Conservation (phyloP, 139 green algal genomes). For the Astrephomene gubernaculifera region DNA sequence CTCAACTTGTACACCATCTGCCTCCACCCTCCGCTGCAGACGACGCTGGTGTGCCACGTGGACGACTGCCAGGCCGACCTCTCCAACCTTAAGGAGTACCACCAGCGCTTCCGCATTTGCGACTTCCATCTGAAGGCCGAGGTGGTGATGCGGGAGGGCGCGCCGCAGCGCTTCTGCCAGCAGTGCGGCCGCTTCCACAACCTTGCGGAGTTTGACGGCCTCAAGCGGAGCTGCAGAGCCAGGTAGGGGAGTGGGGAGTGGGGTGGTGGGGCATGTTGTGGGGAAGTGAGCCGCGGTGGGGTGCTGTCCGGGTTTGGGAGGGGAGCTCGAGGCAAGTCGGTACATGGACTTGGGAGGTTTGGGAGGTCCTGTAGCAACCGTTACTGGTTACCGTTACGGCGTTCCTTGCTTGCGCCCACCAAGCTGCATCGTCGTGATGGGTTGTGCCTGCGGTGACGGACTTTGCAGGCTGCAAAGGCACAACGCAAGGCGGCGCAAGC, state of each 20-base stretch:
- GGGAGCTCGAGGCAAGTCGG: too few relatives aligned
- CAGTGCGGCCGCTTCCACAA: constrained; percentile 88
- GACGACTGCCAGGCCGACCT: constrained; percentile 64
- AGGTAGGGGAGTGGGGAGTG: background rate
- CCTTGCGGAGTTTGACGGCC: constrained; percentile 84
- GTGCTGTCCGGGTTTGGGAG: too few relatives aligned
- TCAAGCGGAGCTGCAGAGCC: constrained; percentile 81
- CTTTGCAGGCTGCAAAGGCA: constrained; percentile 73
- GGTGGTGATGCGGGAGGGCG: constrained; percentile 40
- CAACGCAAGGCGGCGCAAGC: constrained; percentile 68
- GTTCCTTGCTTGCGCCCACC: too few relatives aligned
- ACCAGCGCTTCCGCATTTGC: constrained; percentile 79
- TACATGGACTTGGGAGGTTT: too few relatives aligned
- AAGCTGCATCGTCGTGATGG: too few relatives aligned
- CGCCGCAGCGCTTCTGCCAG: constrained; percentile 77
- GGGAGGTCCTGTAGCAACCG: too few relatives aligned
- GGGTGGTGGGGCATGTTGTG: too few relatives aligned
- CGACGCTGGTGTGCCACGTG: constrained; percentile 54
- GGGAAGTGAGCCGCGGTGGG: too few relatives aligned
- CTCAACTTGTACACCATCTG: too few relatives aligned
- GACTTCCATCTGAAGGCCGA: constrained; percentile 64
- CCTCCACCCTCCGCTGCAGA: too few relatives aligned
- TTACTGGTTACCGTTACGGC: too few relatives aligned
- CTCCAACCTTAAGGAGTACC: constrained; percentile 63
- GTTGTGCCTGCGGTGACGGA: too few relatives aligned